Base-by-base conservation (phyloP, 176 grass and related monocot genomes). In the Phragmites australis region DNA sequence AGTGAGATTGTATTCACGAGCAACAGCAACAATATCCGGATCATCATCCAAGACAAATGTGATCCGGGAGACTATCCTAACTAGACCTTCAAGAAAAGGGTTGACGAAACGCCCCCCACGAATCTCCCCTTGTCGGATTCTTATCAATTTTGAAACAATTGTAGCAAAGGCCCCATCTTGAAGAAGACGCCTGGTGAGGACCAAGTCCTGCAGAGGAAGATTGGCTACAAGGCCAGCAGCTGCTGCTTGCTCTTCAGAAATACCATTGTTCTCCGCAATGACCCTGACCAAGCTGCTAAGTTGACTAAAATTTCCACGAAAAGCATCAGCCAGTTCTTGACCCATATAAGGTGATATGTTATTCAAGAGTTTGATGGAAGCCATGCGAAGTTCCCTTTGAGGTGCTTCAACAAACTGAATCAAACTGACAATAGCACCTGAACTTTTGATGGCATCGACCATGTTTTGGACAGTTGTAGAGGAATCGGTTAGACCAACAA, bases 371-470 rank as follows among this genome's bases (percentile, higher is more conserved):
- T 97, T 97, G 43, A 97, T 90, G 68, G 95, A 88, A 74, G 90
- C 92, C 88, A 89, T 91, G 69, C 95, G 85, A 69, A 97, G 85
- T 71, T 97, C 95, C 75, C 90, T 86, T 84, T 97, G 95, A 72
- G 95, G 95, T 77, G 95, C 95, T 90, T 97, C 95, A 74, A 97
- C 83, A 80, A 94, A 94, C 83, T 97, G 95, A 84, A 97, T 94
- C 45, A 97, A 72, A 75, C 95, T 97, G 51, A 97, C 91, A 30
- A 84, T 92, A 84, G 95, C 95, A 57, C 95, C 95, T 2, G 95
- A 97, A 79, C 92, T 97, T 80, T 92, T 97, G 68, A 97, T 94
- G 50, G 92, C 90, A 70, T 91, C 82, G 73, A 97, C 94, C 87
- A 97, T 92, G 69, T 82, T 90, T 82, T 67, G 78, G 40, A 97